These are phyloP conservation scores for Candida endomychidarum DNA, from an alignment of 805 yeast genomes.

Conservation along the genomic window DNA sequence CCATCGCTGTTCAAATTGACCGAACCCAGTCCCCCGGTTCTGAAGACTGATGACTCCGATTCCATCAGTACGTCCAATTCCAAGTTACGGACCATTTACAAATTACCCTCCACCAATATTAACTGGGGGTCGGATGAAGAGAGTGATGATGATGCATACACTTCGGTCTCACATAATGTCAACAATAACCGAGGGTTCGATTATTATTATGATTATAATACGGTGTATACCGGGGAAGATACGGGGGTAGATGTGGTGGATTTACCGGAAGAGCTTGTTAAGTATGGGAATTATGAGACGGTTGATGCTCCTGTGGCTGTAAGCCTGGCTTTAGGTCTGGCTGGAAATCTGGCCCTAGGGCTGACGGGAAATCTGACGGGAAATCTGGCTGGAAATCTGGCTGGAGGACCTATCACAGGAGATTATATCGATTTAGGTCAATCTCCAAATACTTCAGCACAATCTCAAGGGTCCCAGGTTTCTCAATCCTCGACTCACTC, in stretches of 20 bases:
- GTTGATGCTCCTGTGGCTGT: no score
- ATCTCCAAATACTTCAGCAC: neutral
- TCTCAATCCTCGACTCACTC: no score
- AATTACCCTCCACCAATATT: slow-evolving; percentile 82
- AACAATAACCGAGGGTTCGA: slow-evolving; percentile 73
- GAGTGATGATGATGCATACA: slow-evolving; percentile 53
- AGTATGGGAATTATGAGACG: slow-evolving; percentile 42
- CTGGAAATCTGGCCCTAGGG: no score
- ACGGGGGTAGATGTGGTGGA: slow-evolving; percentile 45
- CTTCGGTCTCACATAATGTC: slow-evolving; percentile 67
- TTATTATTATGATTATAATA: slow-evolving; percentile 75
- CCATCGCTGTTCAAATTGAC: slow-evolving; percentile 6
- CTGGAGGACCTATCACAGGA: neutral
- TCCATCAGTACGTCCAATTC: slow-evolving; percentile 30
- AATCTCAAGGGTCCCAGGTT: neutral
- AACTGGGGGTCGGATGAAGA: slow-evolving; percentile 70
- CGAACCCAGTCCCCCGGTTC: slow-evolving; percentile 11
- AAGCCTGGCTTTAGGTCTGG: no score
- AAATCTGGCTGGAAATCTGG: no score
- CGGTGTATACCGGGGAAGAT: slow-evolving; percentile 64
- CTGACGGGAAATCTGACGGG: no score
- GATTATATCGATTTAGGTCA: slow-evolving; percentile 4
- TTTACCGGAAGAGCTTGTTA: slow-evolving; percentile 45
- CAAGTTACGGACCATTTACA: slow-evolving; percentile 60
- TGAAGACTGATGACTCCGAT: slow-evolving; percentile 26